phyloP scores from a whole-genome alignment of 2,329 filamentous ascomycete species.

The Trichoderma atrobrunneum region DNA sequence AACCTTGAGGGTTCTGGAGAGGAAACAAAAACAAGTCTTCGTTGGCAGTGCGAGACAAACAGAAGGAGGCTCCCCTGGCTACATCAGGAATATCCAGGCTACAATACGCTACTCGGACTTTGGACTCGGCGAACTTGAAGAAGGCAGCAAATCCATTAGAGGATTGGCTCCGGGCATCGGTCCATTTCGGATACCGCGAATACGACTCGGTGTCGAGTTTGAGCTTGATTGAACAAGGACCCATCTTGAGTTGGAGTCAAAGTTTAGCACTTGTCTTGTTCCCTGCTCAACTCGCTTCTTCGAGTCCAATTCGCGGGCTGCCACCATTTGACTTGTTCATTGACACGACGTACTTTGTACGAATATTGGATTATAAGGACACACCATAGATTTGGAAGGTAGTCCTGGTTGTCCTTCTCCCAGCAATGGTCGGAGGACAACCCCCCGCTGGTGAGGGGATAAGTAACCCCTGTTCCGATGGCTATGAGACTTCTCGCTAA shows the following conservation, averaged over 20 bases:
- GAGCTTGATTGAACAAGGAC: constrained; percentile 57
- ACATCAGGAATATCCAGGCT: constrained; percentile 17
- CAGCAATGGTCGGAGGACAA: constrained; percentile 51
- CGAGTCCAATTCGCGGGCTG: constrained; percentile 4
- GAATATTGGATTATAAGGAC: constrained; percentile 33
- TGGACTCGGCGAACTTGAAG: constrained; percentile 20
- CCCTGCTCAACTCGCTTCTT: constrained; percentile 22
- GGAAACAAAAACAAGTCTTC: constrained; percentile 94
- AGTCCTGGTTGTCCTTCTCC: constrained; percentile 50
- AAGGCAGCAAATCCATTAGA: constrained; percentile 22
- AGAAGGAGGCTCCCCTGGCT: constrained; percentile 55
- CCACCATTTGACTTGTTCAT: constrained; percentile 9
- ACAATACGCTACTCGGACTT: constrained; percentile 23
- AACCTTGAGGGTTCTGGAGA: constrained; percentile 51
- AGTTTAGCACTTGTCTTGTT: constrained; percentile 82
- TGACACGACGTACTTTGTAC: not conserved
- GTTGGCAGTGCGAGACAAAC: constrained; percentile 81
- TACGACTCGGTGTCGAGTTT: not conserved
- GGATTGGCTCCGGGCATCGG: constrained; percentile 14
- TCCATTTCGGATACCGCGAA: not conserved
- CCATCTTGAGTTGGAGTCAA: constrained; percentile 93
- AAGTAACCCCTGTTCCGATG: constrained; percentile 38
- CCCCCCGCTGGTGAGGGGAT: constrained; percentile 48
- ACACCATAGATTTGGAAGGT: constrained; percentile 35
- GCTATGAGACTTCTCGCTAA: constrained; percentile 27